Percentiles rank a stretch among this genome's conserved stretches.
phyloP scores from a whole-genome alignment of 331 rosid genomes.

The Acacia concinna region DNA sequence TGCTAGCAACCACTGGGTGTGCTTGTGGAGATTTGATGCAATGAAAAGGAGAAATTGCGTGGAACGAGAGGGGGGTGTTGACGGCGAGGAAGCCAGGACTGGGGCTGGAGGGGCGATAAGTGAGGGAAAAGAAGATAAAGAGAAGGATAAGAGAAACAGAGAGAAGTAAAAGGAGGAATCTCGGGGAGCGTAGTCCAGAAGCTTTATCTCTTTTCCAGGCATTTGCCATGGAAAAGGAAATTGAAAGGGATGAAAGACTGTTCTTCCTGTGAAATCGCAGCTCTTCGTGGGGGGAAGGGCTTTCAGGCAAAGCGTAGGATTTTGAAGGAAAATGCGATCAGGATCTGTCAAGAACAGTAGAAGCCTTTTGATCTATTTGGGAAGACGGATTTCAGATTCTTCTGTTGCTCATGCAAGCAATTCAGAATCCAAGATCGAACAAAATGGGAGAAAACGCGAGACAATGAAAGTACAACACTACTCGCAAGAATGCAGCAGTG shows the following conservation, averaged over 20 bases:
- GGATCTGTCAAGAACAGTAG: neutral
- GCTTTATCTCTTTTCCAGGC: constrained; percentile 84
- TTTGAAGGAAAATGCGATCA: constrained; percentile 17
- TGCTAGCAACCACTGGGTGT: constrained; percentile 74
- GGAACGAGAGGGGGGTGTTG: constrained; percentile 36
- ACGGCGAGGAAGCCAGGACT: constrained; percentile 23
- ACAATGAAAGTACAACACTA: neutral
- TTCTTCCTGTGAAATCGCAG: neutral
- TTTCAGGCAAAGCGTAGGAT: neutral
- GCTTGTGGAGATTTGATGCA: constrained; percentile 74
- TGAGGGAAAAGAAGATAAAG: constrained; percentile 46
- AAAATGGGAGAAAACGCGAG: neutral
- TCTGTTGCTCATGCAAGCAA: neutral
- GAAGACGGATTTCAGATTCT: neutral
- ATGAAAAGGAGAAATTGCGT: constrained; percentile 63
- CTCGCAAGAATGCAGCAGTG: neutral
- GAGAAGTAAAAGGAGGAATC: constrained; percentile 53
- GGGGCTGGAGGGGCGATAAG: constrained; percentile 38
- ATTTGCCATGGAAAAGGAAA: constrained; percentile 74
- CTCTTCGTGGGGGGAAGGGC: neutral
- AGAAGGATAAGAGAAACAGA: constrained; percentile 47
- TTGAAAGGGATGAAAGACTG: neutral
- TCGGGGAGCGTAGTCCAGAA: constrained; percentile 54
- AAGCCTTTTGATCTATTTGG: neutral
- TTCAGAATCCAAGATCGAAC: neutral